Base-by-base conservation (phyloP, 345 rosid genomes). In the Moricandia arvensis region DNA sequence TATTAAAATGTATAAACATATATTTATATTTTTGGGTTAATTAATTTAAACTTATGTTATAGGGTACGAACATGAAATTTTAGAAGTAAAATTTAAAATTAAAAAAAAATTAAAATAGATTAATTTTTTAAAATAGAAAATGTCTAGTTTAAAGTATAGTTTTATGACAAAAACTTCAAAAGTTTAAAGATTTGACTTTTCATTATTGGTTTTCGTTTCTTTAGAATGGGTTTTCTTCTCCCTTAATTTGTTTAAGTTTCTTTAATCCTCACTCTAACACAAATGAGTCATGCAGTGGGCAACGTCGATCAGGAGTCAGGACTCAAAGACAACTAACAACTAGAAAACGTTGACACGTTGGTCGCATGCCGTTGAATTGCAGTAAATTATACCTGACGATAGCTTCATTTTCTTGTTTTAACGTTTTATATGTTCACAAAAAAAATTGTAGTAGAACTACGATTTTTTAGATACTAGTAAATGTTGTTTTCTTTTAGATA, bases 361-460 rank as follows among this genome's bases (percentile, higher is more conserved):
- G 73, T 66, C 37, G 68, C 76, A 77, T 77, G 80, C 80, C 47
- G n/a, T 27, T 71, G 55, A 16, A 59, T 66, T 65, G 68, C 76
- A 71, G 72, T 71, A 31, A 26, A 63, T 33, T 59, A 30, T 59
- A 59, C 38, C 63, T 59, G 63, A 59, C 63, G 38, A 8, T 59
- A 59, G 63, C 21, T 59, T 59, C 21, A n/a, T 30, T 3, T 59
- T 6, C 0, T 11, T 57, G 3, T 30, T 12, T n/a, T 6, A 1
- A 29, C 7, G 13, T 7, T 13, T 13, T 3, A 29, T 30, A 29
- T 59, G 18, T 10, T 58, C 3, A 24, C 33, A 58, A 55, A 17
- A 4, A 54, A 26, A 58, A 11, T 9, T 26, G 35, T 59, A 59
- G 34, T 59, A 57, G 60, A 55, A 11, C 15, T 47, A 53, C 18